Base-by-base conservation (phyloP, 805 yeast species). In the Candida andamanensis region DNA sequence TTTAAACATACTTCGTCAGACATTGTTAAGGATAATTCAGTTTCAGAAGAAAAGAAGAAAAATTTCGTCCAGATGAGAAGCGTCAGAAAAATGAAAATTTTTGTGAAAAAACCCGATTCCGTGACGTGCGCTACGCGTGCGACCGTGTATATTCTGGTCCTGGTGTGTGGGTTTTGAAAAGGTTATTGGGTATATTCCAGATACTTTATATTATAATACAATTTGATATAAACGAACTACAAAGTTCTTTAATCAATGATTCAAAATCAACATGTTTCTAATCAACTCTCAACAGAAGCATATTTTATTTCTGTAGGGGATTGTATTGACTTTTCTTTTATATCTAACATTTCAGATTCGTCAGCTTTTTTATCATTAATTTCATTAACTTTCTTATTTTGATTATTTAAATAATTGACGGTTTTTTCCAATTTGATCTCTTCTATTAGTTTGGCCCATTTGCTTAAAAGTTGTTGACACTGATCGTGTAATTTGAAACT, bases 401-500 rank as follows among this genome's bases (percentile, higher is more conserved):
- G 14, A 18, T 17, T 25, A 18, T 20, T 32, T 10, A 35, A 19
- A 15, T 29, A 36, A 4, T 24, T 35, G 27, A 28, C 40, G 10
- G 42, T 40, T 28, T 52, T 52, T 29, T 63, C 72, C 16, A 41
- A 35, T 42, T 56, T 64, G 20, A 71, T 47, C 15, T 49, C 47
- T n/a, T 52, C 58, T 13, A 72, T 52, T 16, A 55, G 32, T 5
- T 43, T 46, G 12, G 54, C 51, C 78, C 78, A 72, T 36, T 60
- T 56, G 5, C 44, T 32, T 29, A 72, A 46, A 21, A 72, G 46
- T 24, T 60, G 61, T 15, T 50, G 53, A 36, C 72, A 64, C 39
- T 69, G 54, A 33, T 63, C 66, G 37, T 70, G 75, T 36, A 72
- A 57, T 36, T 63, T 57, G 47, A 60, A 67, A 38, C 70, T 67